These are phyloP conservation scores for Aristolochia contorta DNA, from an alignment of 164 flowering plant species.

Conservation along the genomic window DNA sequence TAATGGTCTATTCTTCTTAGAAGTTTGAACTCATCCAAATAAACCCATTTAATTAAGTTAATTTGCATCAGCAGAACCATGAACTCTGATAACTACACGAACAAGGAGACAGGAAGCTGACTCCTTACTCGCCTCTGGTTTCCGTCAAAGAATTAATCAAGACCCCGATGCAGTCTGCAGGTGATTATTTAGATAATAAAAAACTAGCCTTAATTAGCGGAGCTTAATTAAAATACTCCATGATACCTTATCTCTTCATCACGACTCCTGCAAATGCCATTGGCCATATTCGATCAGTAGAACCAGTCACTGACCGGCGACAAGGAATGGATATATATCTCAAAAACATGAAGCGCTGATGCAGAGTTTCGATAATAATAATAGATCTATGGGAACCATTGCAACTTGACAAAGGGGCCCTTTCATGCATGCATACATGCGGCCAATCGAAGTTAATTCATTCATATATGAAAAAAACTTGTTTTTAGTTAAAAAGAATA, in stretches of 20 bases:
- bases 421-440: no score
- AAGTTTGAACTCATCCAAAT: no score
- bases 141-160: no score
- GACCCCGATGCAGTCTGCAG: no score
- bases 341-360: background rate
- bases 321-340: no score
- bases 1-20: no score
- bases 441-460: no score
- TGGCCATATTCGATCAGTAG: background rate
- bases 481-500: no score
- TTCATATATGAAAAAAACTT: no score
- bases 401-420: no score
- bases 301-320: background rate
- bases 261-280: background rate
- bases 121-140: background rate
- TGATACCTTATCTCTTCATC: background rate
- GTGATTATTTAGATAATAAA: background rate
- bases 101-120: background rate
- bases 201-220: background rate
- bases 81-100: background rate
- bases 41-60: no score
- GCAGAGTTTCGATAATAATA: background rate
- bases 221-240: background rate
- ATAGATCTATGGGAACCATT: background rate
- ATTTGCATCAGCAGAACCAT: background rate